These are phyloP conservation scores for Fusarium graminum DNA, from an alignment of 2,329 filamentous ascomycete genomes.

Conservation along the genomic window DNA sequence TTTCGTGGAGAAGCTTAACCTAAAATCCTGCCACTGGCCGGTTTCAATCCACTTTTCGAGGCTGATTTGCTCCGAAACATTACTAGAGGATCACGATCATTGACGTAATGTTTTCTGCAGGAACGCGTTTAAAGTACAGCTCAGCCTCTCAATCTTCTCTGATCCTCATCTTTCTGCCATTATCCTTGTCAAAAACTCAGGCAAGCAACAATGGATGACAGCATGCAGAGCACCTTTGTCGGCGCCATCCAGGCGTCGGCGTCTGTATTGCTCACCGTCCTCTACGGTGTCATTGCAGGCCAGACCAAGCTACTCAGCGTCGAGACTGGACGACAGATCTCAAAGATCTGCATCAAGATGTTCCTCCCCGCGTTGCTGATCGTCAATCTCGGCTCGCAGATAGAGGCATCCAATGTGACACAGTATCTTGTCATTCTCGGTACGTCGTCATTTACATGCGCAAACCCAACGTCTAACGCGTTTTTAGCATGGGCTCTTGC, in stretches of 20 bases:
- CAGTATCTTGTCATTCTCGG: slow-evolving; percentile 26
- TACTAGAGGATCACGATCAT: slow-evolving; percentile 1
- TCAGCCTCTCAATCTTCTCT: background rate
- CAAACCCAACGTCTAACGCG: background rate
- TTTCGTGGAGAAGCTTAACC: slow-evolving; percentile 25
- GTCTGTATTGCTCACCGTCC: slow-evolving; percentile 36
- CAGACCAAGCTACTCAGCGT: slow-evolving; percentile 34
- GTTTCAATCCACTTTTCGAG: slow-evolving; percentile 18
- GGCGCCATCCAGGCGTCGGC: slow-evolving; percentile 41
- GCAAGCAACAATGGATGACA: slow-evolving; percentile 21
- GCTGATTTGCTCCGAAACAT: slow-evolving; percentile 27
- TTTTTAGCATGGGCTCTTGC: slow-evolving; percentile 26
- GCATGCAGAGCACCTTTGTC: slow-evolving; percentile 27
- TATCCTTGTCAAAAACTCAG: background rate
- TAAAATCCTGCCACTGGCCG: slow-evolving; percentile 2
- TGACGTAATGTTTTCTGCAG: slow-evolving; percentile 24
- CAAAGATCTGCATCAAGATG: slow-evolving; percentile 38
- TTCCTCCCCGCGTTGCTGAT: slow-evolving; percentile 35
- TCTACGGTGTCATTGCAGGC: slow-evolving; percentile 30
- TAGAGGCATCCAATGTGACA: slow-evolving; percentile 28
- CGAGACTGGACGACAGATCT: slow-evolving; percentile 36
- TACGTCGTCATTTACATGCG: background rate
- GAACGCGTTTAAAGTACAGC: background rate
- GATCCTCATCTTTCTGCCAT: background rate
- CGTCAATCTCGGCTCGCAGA: slow-evolving; percentile 33